phyloP scores from a whole-genome alignment of 139 green algal species.

The Haematococcus sp. region DNA sequence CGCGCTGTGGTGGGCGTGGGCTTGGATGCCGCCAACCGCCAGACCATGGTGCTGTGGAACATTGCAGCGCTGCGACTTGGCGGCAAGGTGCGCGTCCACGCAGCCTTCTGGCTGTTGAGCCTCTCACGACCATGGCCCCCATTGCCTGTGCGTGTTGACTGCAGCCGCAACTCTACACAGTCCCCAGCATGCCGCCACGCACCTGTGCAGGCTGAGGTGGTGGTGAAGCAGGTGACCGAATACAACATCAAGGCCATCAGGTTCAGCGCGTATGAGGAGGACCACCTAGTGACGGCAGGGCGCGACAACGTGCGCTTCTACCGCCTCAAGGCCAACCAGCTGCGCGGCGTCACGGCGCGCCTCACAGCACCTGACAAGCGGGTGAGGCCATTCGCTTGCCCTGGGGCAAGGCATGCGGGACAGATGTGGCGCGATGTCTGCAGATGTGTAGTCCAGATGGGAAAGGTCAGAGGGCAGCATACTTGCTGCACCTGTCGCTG shows the following conservation, averaged over 20 bases:
- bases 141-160: too few species aligned
- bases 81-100: constrained; percentile 18
- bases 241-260: constrained; percentile 66
- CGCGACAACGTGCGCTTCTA: constrained; percentile 75
- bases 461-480: too few species aligned
- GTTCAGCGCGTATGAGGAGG: constrained; percentile 68
- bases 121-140: too few species aligned
- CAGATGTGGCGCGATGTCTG: too few species aligned
- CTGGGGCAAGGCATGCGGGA: too few species aligned
- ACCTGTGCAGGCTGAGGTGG: constrained; percentile 37
- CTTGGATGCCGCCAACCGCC: constrained; percentile 49
- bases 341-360: constrained; percentile 63
- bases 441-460: too few species aligned
- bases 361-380: constrained; percentile 23
- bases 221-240: constrained; percentile 50
- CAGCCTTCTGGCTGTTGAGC: too few species aligned
- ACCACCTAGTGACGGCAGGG: constrained; percentile 65
- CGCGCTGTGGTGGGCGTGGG: constrained; percentile 63
- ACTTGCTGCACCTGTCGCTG: too few species aligned
- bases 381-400: too few species aligned
- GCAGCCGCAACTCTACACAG: too few species aligned
- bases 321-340: constrained; percentile 61
- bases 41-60: constrained; percentile 76
- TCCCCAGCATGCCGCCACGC: neutral
- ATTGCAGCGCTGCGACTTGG: constrained; percentile 40